phyloP scores from a whole-genome alignment of 164 flowering plant genomes.

The Protea cynaroides region DNA sequence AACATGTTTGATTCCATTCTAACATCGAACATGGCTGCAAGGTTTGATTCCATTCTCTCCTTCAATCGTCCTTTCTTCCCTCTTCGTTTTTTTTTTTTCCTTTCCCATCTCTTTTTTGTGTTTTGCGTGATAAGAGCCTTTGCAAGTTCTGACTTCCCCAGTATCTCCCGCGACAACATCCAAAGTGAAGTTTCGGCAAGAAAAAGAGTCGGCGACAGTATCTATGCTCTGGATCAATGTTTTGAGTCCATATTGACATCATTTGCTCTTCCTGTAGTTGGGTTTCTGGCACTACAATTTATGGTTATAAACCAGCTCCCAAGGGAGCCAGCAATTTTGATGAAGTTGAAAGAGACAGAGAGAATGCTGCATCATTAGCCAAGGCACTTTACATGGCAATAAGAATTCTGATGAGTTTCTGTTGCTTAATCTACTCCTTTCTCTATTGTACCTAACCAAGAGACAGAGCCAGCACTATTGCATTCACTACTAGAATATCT shows the following conservation, averaged over 20 bases:
- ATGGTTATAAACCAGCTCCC: constrained; percentile 66
- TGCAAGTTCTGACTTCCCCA: too few species aligned
- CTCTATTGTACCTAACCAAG: constrained; percentile 83
- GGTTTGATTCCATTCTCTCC: too few species aligned
- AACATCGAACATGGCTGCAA: too few species aligned
- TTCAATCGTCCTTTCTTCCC: too few species aligned
- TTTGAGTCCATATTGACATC: constrained; percentile 84
- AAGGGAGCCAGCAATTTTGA: constrained; percentile 42
- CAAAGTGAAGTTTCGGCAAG: too few species aligned
- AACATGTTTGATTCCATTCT: too few species aligned
- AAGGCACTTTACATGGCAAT: constrained; percentile 76
- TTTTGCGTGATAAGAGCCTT: too few species aligned
- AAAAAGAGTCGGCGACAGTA: too few species aligned
- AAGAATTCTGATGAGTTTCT: constrained; percentile 68
- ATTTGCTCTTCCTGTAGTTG: constrained; percentile 92
- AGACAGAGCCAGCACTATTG: constrained; percentile 76
- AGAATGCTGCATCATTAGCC: constrained; percentile 74
- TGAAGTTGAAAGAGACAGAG: constrained; percentile 61
- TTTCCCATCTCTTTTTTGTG: too few species aligned
- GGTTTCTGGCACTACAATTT: constrained; percentile 66
- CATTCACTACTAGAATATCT: constrained; percentile 64
- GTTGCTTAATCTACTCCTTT: constrained; percentile 75
- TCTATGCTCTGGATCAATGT: constrained; percentile 86
- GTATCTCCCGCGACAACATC: too few species aligned
- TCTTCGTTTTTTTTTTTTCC: too few species aligned